phyloP scores from a whole-genome alignment of 352 stramenopile species.

The Globisporangium orthogonon region DNA sequence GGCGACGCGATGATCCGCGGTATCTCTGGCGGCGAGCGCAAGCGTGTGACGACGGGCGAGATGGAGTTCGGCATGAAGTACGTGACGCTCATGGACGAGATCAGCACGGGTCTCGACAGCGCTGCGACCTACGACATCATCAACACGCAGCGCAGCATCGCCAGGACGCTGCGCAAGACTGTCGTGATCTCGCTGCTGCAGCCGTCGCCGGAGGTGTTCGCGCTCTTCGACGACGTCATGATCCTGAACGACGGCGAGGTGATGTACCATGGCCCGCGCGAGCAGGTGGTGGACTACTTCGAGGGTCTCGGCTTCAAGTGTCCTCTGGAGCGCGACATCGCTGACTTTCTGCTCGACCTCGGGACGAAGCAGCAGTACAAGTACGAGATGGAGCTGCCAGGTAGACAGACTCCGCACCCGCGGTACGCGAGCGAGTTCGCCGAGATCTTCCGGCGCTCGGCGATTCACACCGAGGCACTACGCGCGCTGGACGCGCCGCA shows the following conservation, averaged over 20 bases:
- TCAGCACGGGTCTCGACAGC: conserved; percentile 88
- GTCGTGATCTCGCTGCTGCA: conserved; percentile 53
- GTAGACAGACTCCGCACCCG: conserved; percentile 13
- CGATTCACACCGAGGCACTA: conserved; percentile 22
- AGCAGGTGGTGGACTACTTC: conserved; percentile 25
- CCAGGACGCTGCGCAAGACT: conserved; percentile 33
- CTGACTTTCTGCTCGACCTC: conserved; percentile 49
- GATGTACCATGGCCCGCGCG: conserved; percentile 49
- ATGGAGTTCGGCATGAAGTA: conserved; percentile 2
- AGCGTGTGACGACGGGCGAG: too few relatives aligned
- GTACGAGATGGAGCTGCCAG: conserved; percentile 23
- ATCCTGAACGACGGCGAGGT: conserved; percentile 49
- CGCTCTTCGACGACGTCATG: conserved; percentile 56
- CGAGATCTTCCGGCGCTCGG: conserved; percentile 23
- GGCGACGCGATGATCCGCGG: conserved; percentile 39
- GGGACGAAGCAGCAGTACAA: conserved; percentile 23
- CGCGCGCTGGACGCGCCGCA: conserved; percentile 19
- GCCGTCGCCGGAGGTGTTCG: conserved; percentile 46
- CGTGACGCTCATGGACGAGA: conserved; percentile 80
- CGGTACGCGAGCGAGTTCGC: conserved; percentile 25
- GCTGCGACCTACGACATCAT: conserved; percentile 89
- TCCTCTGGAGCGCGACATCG: conserved; percentile 33
- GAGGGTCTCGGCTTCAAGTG: conserved; percentile 41
- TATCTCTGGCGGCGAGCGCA: conserved; percentile 28
- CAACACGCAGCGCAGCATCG: conserved; percentile 37